Conservation (phyloP, 2,329 filamentous ascomycete genomes). For the Microdochium trichocladiopsis region DNA sequence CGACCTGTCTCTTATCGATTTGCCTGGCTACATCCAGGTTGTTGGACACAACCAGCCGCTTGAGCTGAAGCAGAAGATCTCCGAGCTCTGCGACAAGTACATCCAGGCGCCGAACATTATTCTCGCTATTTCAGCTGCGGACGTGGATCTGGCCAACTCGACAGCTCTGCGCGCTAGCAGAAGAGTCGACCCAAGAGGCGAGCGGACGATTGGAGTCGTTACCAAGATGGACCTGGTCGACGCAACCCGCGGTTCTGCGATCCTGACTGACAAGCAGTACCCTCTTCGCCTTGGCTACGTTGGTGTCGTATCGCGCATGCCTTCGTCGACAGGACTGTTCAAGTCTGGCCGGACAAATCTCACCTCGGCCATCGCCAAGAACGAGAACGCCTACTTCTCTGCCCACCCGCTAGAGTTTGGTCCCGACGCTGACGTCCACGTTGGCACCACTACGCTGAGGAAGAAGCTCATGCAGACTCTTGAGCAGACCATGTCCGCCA, state of each 20-base stretch:
- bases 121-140: slow-evolving; percentile 91
- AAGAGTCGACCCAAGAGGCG: slow-evolving; percentile 86
- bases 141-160: slow-evolving; percentile 95
- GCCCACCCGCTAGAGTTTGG: slow-evolving; percentile 78
- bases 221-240: slow-evolving; percentile 99
- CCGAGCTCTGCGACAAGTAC: slow-evolving; percentile 95
- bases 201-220: slow-evolving; percentile 96
- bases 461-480: slow-evolving; percentile 97
- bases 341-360: slow-evolving; percentile 77
- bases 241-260: slow-evolving; percentile 65
- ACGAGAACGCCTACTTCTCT: slow-evolving; percentile 82
- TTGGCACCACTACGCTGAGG: slow-evolving; percentile 79
- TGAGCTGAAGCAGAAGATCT: slow-evolving; percentile 91
- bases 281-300: slow-evolving; percentile 93
- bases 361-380: slow-evolving; percentile 72
- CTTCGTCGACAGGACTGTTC: slow-evolving; percentile 66
- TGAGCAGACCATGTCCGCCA: slow-evolving; percentile 94
- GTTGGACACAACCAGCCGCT: slow-evolving; percentile 83
- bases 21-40: slow-evolving; percentile 97
- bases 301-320: slow-evolving; percentile 83
- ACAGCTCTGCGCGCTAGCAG: slow-evolving; percentile 85
- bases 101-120: slow-evolving; percentile 96
- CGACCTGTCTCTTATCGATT: slow-evolving; percentile 89
- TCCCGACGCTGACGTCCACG: slow-evolving; percentile 60
- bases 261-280: slow-evolving; percentile 86